Evolutionary conservation across 2,329 filamentous ascomycete species (phyloP), one percentile per base, ranked within the genome.

Genomic region (Hymenoscyphus infarciens): DNA sequence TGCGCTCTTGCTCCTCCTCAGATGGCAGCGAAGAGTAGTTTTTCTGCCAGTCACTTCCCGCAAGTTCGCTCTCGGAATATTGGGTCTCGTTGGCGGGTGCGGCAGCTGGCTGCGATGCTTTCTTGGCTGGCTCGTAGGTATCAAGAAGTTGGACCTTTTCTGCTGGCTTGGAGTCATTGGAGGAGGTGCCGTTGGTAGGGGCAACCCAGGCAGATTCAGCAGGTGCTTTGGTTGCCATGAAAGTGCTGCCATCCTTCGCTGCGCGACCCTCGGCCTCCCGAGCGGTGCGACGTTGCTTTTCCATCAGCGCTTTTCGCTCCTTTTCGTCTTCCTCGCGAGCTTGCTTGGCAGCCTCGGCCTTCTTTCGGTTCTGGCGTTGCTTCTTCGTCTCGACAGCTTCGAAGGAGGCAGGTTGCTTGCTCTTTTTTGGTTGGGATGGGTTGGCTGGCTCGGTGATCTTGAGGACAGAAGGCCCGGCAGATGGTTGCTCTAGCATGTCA

Each of bases 341-440:
- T 33, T 82, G 80, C 81, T 91, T 95, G 72, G 87, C 87, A 63
- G 87, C 88, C 77, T 97, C 92, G 42, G 85, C 87, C 86, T 97
- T 97, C 80, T 89, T 87, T 69, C 88, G 86, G 79, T 97, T 95
- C 80, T 97, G 93, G 64, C 92, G 88, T 80, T 96, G 91, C 82
- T 97, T 97, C 88, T 97, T 97, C 22, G 89, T 90, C 81, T 97
- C 90, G 19, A 83, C 84, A 57, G 84, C 82, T 75, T 91, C 87
- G 67, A 84, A 81, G 49, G 82, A 79, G 59, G 73, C 64, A 68
- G 81, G 78, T 71, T 83, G 80, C 77, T 87, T 87, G 66, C 82
- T 78, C 77, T 87, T 87, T 66, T 84, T 80, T 77, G 88, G 84
- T 73, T 83, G 76, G 38, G 76, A 65, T 22, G 79, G 78, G 78